Conservation (phyloP, 305 asterid genomes). For the Stenogyne calaminthoides region DNA sequence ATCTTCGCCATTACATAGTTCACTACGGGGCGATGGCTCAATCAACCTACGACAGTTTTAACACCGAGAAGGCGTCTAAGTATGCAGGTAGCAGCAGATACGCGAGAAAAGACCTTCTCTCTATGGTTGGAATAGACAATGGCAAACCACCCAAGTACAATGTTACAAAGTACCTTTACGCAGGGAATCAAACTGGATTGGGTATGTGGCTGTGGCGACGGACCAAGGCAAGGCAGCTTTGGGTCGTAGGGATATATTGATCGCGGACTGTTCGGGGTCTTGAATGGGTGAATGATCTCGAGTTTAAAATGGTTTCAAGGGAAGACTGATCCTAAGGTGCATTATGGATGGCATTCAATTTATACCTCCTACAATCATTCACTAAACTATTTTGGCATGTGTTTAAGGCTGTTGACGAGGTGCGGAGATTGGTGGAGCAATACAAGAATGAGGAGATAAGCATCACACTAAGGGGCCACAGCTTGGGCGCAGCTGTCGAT, state of each 20-base stretch:
- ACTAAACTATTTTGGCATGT: neutral
- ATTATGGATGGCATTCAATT: slow-evolving; percentile 67
- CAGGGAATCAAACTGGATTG: slow-evolving; percentile 86
- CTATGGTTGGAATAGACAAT: too few relatives aligned
- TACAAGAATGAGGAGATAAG: slow-evolving; percentile 65
- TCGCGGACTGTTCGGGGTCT: slow-evolving; percentile 46
- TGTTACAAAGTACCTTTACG: too few relatives aligned
- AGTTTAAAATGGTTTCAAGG: slow-evolving; percentile 39
- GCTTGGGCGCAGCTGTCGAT: slow-evolving; percentile 74
- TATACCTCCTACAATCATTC: slow-evolving; percentile 56
- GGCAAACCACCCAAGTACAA: too few relatives aligned
- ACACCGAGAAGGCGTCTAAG: too few relatives aligned
- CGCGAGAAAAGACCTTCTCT: too few relatives aligned
- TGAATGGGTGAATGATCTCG: slow-evolving; percentile 68
- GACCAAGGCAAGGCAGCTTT: slow-evolving; percentile 56
- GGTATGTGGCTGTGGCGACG: slow-evolving; percentile 73
- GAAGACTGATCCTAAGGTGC: slow-evolving; percentile 44
- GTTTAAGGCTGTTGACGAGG: slow-evolving; percentile 64
- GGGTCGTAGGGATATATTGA: slow-evolving; percentile 71
- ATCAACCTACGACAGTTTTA: too few relatives aligned
- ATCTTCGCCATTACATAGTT: too few relatives aligned
- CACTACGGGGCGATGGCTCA: too few relatives aligned
- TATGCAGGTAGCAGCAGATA: too few relatives aligned
- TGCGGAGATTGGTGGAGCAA: slow-evolving; percentile 51
- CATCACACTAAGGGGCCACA: slow-evolving; percentile 75